Percentiles rank a stretch among this genome's conserved stretches.
phyloP scores from a whole-genome alignment of 768 basidiomycete genomes.

The Leccinum ochraceum region DNA sequence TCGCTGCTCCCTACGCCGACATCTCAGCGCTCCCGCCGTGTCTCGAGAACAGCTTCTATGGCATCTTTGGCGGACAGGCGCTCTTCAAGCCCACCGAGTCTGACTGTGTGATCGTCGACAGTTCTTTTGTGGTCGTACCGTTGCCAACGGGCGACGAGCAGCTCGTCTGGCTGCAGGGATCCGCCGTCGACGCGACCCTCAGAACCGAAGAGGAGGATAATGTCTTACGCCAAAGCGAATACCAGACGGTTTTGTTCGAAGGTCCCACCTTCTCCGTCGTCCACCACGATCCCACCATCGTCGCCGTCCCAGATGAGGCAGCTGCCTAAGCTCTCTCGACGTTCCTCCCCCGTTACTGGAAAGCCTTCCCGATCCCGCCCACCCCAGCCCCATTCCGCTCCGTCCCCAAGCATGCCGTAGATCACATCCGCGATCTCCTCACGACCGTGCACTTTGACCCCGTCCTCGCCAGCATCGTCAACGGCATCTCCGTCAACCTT shows the following conservation, averaged over 20 bases:
- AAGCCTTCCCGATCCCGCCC: conserved; percentile 59
- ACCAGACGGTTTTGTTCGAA: conserved; percentile 13
- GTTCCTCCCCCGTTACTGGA: conserved; percentile 73
- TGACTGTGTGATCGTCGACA: conserved; percentile 37
- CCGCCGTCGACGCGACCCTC: conserved; percentile 49
- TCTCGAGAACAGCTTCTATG: conserved; percentile 52
- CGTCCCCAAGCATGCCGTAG: conserved; percentile 55
- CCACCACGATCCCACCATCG: conserved; percentile 37
- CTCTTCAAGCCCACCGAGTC: conserved; percentile 45
- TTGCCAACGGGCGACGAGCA: conserved; percentile 35
- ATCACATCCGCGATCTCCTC: conserved; percentile 59
- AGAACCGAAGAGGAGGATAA: conserved; percentile 36
- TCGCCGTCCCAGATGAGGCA: conserved; percentile 44
- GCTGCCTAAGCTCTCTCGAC: conserved; percentile 53
- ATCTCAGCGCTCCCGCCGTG: conserved; percentile 37
- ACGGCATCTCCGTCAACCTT: conserved; percentile 63
- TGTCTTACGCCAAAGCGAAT: conserved; percentile 32
- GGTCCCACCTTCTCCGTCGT: conserved; percentile 37
- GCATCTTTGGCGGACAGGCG: conserved; percentile 54
- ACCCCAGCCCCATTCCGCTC: conserved; percentile 50
- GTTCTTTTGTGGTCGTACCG: conserved; percentile 13
- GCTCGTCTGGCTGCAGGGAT: conserved; percentile 64
- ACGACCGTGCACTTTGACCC: conserved; percentile 65
- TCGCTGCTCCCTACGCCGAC: conserved; percentile 25
- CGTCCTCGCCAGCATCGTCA: conserved; percentile 63